phyloP scores from a whole-genome alignment of 208 protist genomes.

The Trypanosoma avium region DNA sequence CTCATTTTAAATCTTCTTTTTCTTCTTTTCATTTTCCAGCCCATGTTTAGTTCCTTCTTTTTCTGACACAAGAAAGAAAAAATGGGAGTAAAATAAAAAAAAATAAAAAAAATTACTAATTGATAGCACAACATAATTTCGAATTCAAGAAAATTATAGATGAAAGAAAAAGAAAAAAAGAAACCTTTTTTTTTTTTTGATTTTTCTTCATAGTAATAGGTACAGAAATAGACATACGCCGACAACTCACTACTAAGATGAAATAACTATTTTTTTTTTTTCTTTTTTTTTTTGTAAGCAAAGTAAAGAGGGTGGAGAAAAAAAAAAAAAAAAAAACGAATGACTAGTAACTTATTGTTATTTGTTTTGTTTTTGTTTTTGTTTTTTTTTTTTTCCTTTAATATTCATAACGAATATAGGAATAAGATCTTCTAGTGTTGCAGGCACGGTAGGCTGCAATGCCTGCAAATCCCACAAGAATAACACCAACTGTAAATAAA shows the following conservation, averaged over 20 bases:
- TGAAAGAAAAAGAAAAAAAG: no score
- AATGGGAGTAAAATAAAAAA: no score
- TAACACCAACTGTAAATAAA: neutral
- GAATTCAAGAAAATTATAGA: no score
- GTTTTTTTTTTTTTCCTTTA: conserved; percentile 9
- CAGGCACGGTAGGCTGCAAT: neutral
- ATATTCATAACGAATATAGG: conserved; percentile 17
- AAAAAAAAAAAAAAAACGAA: neutral
- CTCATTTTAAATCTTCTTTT: no score
- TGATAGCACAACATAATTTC: no score
- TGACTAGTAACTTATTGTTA: neutral
- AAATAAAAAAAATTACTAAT: no score
- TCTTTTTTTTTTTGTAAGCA: neutral
- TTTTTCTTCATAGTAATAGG: neutral
- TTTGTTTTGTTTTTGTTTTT: neutral
- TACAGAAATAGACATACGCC: no score
- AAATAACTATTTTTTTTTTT: neutral
- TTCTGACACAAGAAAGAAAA: no score
- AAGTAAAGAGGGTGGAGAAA: neutral
- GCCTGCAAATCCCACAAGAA: conserved; percentile 9
- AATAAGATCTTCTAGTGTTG: neutral
- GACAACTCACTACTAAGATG: no score
- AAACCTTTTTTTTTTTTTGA: no score
- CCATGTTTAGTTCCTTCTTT: no score
- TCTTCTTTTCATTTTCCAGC: no score